Base-by-base conservation (phyloP, 2,329 filamentous ascomycete species). In the Chrysosporium keratinophilum region DNA sequence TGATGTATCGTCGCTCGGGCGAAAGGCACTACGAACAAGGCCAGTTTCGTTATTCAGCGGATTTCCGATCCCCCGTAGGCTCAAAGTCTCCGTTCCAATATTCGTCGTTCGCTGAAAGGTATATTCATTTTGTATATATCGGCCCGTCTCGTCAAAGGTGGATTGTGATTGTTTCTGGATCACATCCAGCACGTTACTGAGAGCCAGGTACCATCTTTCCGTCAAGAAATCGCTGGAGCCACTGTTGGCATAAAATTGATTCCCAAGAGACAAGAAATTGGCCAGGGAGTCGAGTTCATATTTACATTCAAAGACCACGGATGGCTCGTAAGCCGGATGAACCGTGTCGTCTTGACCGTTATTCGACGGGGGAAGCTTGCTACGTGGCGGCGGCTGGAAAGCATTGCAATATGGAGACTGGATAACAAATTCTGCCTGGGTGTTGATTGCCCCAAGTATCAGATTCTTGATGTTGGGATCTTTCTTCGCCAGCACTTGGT, bases 281-380 rank as follows among this genome's bases (percentile, higher is more conserved):
- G 90, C 93, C 0, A 98, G 77, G 7, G 90, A 96, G 71, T 98
- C 93, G 19, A 98, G 82, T 73, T 98, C 93, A 70, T 97, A 98
- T 71, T 98, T 98, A 80, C 93, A 98, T 71, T 98, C 93, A 60
- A 96, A 98, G 2, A 98, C 93, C 47, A 83, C 80, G 0, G 77
- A 80, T 0, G 85, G 85, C 64, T 97, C 89, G 65, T 95, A 97
- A 0, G 77, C 76, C 0, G 93, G 93, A 62, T 95, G 88, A 0
- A 98, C 93, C 7, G 67, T 71, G 64, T 98, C 93, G 17, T 84
- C 79, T 66, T 95, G 87, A 2, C 87, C 87, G 63, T 91, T 95
- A 62, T 80, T 78, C 14, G 83, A 84, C 5, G 84, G 75, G 2
- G 77, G 71, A 0, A 97, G 76, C 14, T 84, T 81, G 59, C 88